These are phyloP conservation scores for Hibiscus mutabilis DNA, from an alignment of 345 rosid genomes.

Conservation along the genomic window DNA sequence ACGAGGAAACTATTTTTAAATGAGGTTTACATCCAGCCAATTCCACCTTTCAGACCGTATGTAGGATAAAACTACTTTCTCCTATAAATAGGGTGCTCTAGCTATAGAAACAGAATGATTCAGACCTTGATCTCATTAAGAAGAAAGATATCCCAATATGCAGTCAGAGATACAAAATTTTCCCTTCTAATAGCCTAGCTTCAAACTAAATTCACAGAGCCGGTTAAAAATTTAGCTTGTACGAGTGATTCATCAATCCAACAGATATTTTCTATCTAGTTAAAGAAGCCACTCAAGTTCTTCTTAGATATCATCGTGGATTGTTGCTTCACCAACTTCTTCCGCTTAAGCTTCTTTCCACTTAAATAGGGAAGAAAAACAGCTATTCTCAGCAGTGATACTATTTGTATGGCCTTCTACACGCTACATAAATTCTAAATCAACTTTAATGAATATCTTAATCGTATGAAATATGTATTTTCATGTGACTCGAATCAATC, in stretches of 20 bases:
- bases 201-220: background rate
- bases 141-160: background rate
- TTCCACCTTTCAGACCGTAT: background rate
- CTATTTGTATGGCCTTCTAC: background rate
- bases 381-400: background rate
- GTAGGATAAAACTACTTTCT: background rate
- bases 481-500: background rate
- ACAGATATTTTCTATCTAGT: background rate
- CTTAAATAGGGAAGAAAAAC: background rate
- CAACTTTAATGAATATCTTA: background rate
- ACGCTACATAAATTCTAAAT: background rate
- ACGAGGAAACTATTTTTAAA: background rate
- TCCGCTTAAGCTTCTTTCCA: background rate
- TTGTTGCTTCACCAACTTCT: background rate
- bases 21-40: slow-evolving; percentile 7
- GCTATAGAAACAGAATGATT: background rate
- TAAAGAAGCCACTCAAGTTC: background rate
- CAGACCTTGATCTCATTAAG: background rate
- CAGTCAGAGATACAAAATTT: background rate
- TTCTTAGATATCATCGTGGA: background rate
- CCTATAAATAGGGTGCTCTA: background rate
- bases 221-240: background rate
- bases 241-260: background rate
- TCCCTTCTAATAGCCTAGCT: background rate
- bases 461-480: background rate